A percentile compares a stretch with the other conserved stretches of the same genome.
phyloP scores from a whole-genome alignment of 345 rosid genomes.

The Sonneratia alba region DNA sequence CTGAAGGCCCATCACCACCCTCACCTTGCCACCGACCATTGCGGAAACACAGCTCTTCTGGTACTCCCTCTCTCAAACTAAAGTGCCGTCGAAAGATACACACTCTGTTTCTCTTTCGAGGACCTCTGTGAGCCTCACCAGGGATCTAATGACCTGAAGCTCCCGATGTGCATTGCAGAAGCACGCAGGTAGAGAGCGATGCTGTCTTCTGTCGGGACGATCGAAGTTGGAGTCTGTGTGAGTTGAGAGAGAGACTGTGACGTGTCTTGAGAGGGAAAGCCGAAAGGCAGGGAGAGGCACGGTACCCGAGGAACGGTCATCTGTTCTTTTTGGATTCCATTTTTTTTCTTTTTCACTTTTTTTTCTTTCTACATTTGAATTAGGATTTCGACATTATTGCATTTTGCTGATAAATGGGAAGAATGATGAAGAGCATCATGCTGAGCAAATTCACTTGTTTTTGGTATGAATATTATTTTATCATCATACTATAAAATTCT shows the following conservation, averaged over 20 bases:
- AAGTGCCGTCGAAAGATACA: too few relatives aligned
- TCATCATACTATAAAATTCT: too few relatives aligned
- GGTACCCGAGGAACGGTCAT: conserved; percentile 60
- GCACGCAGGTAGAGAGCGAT: neutral
- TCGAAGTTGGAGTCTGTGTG: neutral
- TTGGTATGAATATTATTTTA: too few relatives aligned
- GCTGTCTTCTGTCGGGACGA: neutral
- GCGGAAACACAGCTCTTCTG: neutral
- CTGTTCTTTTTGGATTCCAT: conserved; percentile 10
- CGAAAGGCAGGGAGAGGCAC: conserved; percentile 14
- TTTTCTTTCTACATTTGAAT: neutral
- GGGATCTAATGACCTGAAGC: too few relatives aligned
- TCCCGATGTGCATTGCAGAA: neutral
- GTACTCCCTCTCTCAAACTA: too few relatives aligned
- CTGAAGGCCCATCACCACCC: conserved; percentile 72
- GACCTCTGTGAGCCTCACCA: too few relatives aligned
- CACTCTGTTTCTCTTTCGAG: too few relatives aligned
- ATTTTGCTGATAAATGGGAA: too few relatives aligned
- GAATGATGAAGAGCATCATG: too few relatives aligned
- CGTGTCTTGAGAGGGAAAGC: conserved; percentile 1
- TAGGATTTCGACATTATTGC: neutral
- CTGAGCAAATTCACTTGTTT: too few relatives aligned
- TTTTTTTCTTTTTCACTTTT: neutral
- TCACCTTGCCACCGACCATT: conserved; percentile 95
- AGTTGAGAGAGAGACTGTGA: neutral